Evolutionary conservation across 2,329 filamentous ascomycete genomes (phyloP).

Genomic region (Penicillium sp.): DNA sequence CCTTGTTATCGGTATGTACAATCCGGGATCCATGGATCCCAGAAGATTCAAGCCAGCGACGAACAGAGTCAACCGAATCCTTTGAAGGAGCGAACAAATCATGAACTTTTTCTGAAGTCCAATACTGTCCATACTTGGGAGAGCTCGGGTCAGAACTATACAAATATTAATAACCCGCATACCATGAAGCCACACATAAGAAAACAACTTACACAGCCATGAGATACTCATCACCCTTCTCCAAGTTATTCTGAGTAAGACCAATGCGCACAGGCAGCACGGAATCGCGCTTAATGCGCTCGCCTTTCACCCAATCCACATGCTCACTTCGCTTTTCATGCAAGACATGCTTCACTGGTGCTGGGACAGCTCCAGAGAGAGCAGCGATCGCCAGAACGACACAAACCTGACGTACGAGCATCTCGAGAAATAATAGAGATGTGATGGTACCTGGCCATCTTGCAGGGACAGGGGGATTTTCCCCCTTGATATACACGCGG

Average conservation of each 20-base stretch:
- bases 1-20: constrained; percentile 51
- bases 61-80: constrained; percentile 53
- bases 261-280: constrained; percentile 50
- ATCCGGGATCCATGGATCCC: constrained; percentile 54
- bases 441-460: background rate
- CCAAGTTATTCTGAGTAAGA: constrained; percentile 47
- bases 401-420: constrained; percentile 20
- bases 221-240: constrained; percentile 45
- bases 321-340: constrained; percentile 44
- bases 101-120: constrained; percentile 45
- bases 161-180: background rate
- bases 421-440: constrained; percentile 3
- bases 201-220: constrained; percentile 42
- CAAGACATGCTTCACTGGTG: constrained; percentile 39
- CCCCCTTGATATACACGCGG: constrained; percentile 17
- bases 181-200: background rate
- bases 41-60: constrained; percentile 54
- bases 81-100: constrained; percentile 44
- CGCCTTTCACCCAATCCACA: constrained; percentile 42
- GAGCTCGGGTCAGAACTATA: constrained; percentile 44
- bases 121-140: constrained; percentile 45
- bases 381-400: constrained; percentile 23
- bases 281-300: constrained; percentile 36
- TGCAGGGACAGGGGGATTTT: background rate
- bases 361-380: constrained; percentile 28